Evolutionary conservation across 1,284 basidiomycete species (phyloP).

Genomic region (Puccinia brachypodii): DNA sequence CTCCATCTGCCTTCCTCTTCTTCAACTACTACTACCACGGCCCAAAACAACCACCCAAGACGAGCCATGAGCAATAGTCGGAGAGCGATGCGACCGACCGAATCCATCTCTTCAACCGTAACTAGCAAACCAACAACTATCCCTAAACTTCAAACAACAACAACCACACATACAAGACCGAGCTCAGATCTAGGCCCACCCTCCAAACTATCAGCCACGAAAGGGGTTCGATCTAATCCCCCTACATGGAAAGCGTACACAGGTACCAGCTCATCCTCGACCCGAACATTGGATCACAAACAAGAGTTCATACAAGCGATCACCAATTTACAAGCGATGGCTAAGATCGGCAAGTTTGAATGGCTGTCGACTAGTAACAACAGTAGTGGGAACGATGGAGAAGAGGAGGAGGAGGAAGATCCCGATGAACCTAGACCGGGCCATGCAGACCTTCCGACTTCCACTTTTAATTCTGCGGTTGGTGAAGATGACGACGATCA

Average conservation of each 20-base stretch:
- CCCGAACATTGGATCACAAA: not conserved
- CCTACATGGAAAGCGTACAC: conserved; percentile 31
- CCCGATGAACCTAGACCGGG: conserved; percentile 17
- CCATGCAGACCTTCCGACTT: conserved; percentile 36
- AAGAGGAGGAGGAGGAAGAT: not conserved
- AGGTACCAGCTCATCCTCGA: not conserved
- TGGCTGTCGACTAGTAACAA: conserved; percentile 1
- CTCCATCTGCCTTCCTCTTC: not conserved
- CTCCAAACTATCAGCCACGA: not conserved
- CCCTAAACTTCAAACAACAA: too few relatives aligned
- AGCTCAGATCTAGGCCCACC: conserved; percentile 22
- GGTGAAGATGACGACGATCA: not conserved
- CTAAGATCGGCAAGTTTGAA: conserved; percentile 9
- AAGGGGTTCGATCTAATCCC: not conserved
- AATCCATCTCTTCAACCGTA: not conserved
- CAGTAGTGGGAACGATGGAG: not conserved
- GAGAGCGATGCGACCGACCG: not conserved
- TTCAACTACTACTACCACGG: not conserved
- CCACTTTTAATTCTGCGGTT: conserved; percentile 20
- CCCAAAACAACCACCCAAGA: not conserved
- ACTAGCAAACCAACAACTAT: not conserved
- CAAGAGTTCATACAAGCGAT: conserved; percentile 34
- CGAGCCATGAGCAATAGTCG: conserved; percentile 6
- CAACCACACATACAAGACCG: not conserved
- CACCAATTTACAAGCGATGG: conserved; percentile 22